These are phyloP conservation scores for Erodium maritimum DNA, from an alignment of 345 rosid species.

Conservation along the genomic window DNA sequence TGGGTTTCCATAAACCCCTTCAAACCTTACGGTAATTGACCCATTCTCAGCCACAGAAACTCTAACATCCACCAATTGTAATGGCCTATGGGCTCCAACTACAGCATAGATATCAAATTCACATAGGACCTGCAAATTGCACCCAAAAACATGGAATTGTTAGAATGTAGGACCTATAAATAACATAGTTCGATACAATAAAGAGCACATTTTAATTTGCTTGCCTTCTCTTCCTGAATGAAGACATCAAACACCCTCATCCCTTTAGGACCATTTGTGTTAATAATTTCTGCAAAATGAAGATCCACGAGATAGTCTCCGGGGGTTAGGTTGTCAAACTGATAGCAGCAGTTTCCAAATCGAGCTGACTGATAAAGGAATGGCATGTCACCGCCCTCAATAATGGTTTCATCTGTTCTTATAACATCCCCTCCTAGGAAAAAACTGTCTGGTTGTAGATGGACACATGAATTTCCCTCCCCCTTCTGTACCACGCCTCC, in stretches of 20 bases:
- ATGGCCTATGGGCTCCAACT: constrained; percentile 75
- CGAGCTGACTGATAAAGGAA: constrained; percentile 67
- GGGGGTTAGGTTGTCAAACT: constrained; percentile 31
- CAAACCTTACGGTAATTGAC: constrained; percentile 41
- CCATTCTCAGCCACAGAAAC: constrained; percentile 66
- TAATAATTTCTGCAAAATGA: constrained; percentile 81
- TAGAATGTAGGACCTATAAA: constrained; percentile 5
- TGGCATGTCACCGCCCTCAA: constrained; percentile 66
- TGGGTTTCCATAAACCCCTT: constrained; percentile 70
- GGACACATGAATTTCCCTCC: constrained; percentile 30
- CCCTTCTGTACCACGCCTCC: constrained; percentile 40
- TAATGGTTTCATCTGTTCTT: constrained; percentile 53
- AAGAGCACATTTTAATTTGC: constrained; percentile 2
- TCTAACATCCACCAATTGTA: constrained; percentile 59
- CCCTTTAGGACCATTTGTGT: constrained; percentile 80
- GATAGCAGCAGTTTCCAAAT: constrained; percentile 58
- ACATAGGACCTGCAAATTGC: constrained; percentile 53
- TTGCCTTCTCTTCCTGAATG: constrained; percentile 86
- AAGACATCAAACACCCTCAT: constrained; percentile 77
- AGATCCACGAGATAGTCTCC: constrained; percentile 70
- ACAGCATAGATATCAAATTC: constrained; percentile 75
- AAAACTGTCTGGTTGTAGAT: constrained; percentile 36
- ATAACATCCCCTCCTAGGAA: constrained; percentile 64
- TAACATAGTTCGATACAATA: not conserved
- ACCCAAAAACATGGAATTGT: not conserved